Evolutionary conservation across 2,329 filamentous ascomycete genomes (phyloP).

Genomic region (Phoma sp.): DNA sequence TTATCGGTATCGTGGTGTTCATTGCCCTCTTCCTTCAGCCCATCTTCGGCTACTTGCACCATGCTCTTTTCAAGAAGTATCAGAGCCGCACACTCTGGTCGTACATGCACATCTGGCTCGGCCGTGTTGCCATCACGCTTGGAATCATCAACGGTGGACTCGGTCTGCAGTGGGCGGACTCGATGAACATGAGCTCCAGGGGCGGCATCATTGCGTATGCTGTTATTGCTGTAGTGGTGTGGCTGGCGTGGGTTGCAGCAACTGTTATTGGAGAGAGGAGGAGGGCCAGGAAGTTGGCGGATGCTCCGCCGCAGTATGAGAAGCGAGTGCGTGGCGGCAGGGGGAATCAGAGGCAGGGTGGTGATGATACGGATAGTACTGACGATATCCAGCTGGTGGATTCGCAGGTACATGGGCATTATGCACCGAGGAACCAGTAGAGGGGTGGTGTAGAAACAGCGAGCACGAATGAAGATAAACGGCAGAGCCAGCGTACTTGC

Average conservation of each 20-base stretch:
- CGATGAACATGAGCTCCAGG: conserved; percentile 41
- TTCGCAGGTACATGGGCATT: conserved; percentile 20
- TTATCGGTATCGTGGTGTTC: conserved; percentile 62
- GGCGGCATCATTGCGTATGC: conserved; percentile 55
- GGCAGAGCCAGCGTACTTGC: no score
- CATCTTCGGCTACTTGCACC: conserved; percentile 59
- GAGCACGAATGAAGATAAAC: not conserved
- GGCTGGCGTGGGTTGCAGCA: conserved; percentile 40
- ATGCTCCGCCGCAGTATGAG: conserved; percentile 26
- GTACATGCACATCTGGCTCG: conserved; percentile 62
- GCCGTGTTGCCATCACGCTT: conserved; percentile 57
- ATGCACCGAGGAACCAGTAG: conserved; percentile 26
- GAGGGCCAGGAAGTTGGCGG: conserved; percentile 15
- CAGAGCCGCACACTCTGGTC: conserved; percentile 55
- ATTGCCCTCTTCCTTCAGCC: conserved; percentile 62
- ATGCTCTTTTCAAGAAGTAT: conserved; percentile 57
- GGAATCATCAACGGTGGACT: conserved; percentile 65
- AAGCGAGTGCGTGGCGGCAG: not conserved
- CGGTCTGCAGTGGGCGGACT: conserved; percentile 57
- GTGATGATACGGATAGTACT: conserved; percentile 1
- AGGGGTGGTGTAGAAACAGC: not conserved
- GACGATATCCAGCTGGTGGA: conserved; percentile 7
- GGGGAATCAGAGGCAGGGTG: not conserved
- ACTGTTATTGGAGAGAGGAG: conserved; percentile 37
- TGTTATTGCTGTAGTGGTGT: conserved; percentile 58